Conservation (phyloP, 495 filamentous ascomycete species). For the Pyronema domesticum region DNA sequence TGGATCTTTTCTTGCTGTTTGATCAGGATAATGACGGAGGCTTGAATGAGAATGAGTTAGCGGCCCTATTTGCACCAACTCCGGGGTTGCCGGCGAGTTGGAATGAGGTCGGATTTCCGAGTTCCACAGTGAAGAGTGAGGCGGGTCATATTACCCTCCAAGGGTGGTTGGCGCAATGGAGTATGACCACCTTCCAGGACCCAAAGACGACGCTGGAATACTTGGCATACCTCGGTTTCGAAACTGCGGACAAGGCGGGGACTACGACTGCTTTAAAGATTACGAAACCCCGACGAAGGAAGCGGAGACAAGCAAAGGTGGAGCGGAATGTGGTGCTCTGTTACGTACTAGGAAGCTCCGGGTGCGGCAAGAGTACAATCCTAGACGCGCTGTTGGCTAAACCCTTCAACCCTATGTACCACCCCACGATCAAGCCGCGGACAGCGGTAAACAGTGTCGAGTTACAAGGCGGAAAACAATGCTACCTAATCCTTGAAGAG, state of each 20-base stretch:
- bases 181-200: conserved; percentile 95
- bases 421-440: conserved; percentile 84
- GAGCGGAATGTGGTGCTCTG: conserved; percentile 93
- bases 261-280: conserved; percentile 65
- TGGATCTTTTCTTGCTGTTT: conserved; percentile 84
- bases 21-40: conserved; percentile 97
- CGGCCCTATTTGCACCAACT: conserved; percentile 77
- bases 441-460: conserved; percentile 93
- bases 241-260: conserved; percentile 36
- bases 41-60: conserved; percentile 65
- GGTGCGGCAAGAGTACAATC: conserved; percentile 63
- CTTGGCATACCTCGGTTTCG: conserved; percentile 86
- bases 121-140: conserved; percentile 85
- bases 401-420: conserved; percentile 68
- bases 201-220: conserved; percentile 91
- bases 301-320: conserved; percentile 61
- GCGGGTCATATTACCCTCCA: conserved; percentile 89
- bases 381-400: conserved; percentile 80
- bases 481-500: conserved; percentile 80
- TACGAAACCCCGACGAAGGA: conserved; percentile 73
- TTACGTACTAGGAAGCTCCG: conserved; percentile 72
- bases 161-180: conserved; percentile 97
- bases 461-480: conserved; percentile 87
- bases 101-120: conserved; percentile 73
- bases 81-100: conserved; percentile 75